Evolutionary conservation across 345 rosid genomes (phyloP).

Genomic region (Rhodomyrtus tomentosa): DNA sequence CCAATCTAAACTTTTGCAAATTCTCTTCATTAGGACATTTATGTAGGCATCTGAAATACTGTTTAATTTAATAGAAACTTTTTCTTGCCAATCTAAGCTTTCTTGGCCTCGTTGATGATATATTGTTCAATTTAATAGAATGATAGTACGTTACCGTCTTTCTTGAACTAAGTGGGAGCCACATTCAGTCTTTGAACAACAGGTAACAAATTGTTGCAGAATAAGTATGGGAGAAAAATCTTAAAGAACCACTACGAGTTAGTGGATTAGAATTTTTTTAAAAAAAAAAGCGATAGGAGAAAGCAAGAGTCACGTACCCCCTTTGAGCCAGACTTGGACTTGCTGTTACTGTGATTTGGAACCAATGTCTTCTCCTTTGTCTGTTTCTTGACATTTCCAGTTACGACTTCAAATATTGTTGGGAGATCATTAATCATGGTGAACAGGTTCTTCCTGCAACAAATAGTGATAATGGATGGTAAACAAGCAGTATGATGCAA

Average conservation of each 20-base stretch:
- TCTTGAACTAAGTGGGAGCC: neutral
- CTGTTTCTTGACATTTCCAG: conserved; percentile 43
- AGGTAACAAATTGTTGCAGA: neutral
- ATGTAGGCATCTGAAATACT: no score
- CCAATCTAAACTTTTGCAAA: no score
- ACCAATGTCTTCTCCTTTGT: conserved; percentile 39
- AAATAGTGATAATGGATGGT: neutral
- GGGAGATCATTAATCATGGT: conserved; percentile 63
- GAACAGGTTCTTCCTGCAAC: conserved; percentile 54
- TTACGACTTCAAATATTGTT: conserved; percentile 58
- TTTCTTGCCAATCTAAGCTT: no score
- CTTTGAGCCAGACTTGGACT: conserved; percentile 45
- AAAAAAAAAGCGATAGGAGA: neutral
- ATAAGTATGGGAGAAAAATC: neutral
- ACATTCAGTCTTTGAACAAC: neutral
- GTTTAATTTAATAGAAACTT: no score
- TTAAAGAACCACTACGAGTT: neutral
- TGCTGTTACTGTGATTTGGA: conserved; percentile 44
- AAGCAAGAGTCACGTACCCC: neutral
- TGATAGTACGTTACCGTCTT: neutral
- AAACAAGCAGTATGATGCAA: neutral
- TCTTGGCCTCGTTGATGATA: neutral
- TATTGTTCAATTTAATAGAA: neutral
- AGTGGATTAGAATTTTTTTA: neutral
- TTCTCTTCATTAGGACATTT: no score